Evolutionary conservation across 2,329 filamentous ascomycete genomes (phyloP).

Genomic region (Fusarium citri): DNA sequence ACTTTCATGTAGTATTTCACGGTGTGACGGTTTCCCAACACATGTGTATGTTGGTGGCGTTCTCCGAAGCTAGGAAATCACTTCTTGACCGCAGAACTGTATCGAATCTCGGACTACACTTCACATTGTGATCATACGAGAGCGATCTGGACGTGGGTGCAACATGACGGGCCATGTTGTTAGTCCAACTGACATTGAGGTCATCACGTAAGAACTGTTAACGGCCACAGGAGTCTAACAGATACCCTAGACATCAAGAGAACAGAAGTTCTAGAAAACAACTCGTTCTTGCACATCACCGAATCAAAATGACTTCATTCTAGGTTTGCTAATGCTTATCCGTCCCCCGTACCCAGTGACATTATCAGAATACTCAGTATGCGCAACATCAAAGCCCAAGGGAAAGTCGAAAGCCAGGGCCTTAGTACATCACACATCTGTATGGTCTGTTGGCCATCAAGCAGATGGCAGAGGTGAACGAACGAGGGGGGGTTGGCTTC

Average conservation of each 20-base stretch:
- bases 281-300: slow-evolving; percentile 7
- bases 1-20: not conserved
- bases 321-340: slow-evolving; percentile 30
- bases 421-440: slow-evolving; percentile 38
- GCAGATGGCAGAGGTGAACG: slow-evolving; percentile 37
- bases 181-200: not conserved
- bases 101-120: not conserved
- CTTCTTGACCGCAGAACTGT: slow-evolving; percentile 7
- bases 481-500: slow-evolving; percentile 35
- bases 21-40: not conserved
- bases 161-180: not conserved
- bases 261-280: not conserved
- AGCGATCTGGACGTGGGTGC: not conserved
- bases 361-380: slow-evolving; percentile 28
- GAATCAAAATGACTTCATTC: slow-evolving; percentile 37
- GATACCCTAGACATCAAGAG: not conserved
- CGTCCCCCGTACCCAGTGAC: slow-evolving; percentile 7
- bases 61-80: slow-evolving; percentile 9
- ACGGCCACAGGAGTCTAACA: not conserved
- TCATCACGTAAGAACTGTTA: not conserved
- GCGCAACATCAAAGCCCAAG: slow-evolving; percentile 27
- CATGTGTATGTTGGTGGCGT: slow-evolving; percentile 16
- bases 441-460: slow-evolving; percentile 41
- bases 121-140: not conserved
- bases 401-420: slow-evolving; percentile 28